Percentiles rank a stretch among this genome's conserved stretches.
phyloP scores from a whole-genome alignment of 2,329 filamentous ascomycete species.

The Lasiodiplodia gonubiensis region DNA sequence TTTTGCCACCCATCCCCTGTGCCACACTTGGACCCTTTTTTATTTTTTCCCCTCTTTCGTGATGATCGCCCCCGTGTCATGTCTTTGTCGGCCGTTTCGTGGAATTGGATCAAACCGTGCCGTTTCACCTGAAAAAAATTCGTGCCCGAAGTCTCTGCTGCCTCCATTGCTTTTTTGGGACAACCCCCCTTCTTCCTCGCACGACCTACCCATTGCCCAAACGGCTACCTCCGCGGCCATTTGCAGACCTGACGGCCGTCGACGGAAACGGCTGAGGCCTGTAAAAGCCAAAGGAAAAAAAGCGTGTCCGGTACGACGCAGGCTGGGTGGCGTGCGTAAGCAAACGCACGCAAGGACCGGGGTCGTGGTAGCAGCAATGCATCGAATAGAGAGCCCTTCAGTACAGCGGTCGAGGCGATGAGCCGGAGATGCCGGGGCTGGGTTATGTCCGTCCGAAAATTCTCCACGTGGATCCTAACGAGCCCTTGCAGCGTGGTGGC shows the following conservation, averaged over 20 bases:
- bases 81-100: conserved; percentile 16
- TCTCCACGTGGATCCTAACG: conserved; percentile 24
- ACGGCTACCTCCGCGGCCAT: conserved; percentile 8
- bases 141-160: conserved; percentile 12
- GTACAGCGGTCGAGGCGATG: conserved; percentile 6
- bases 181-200: background rate
- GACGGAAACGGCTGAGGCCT: background rate
- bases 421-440: conserved; percentile 22
- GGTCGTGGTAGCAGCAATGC: conserved; percentile 18
- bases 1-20: conserved; percentile 10
- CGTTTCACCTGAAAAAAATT: conserved; percentile 24
- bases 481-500: conserved; percentile 8
- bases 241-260: background rate
- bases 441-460: conserved; percentile 25
- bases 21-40: conserved; percentile 22
- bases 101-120: conserved; percentile 4
- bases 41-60: conserved; percentile 2
- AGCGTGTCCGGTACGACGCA: background rate
- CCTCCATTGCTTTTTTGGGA: conserved; percentile 1
- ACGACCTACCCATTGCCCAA: background rate
- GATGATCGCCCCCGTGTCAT: background rate
- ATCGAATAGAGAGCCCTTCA: conserved; percentile 20
- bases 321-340: conserved; percentile 21
- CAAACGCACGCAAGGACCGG: conserved; percentile 19
- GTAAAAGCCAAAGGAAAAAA: background rate